Base-by-base conservation (phyloP, 2,329 filamentous ascomycete genomes). In the Fusarium sp. region DNA sequence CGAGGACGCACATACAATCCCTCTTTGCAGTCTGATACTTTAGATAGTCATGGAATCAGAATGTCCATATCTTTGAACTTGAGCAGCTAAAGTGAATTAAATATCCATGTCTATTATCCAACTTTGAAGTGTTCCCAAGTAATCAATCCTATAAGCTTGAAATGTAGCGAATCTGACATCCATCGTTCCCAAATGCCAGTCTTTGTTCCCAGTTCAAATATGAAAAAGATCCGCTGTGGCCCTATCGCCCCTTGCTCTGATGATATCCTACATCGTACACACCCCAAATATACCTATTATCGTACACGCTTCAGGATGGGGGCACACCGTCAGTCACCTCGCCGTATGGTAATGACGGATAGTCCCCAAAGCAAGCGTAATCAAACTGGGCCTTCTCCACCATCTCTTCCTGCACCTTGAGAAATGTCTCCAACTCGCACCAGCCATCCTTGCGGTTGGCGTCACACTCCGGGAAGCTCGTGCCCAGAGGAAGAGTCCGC, bases 361-460 rank as follows among this genome's bases (percentile, higher is more conserved):
- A 84, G 11, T 92, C 85, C 1, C 89, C 92, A 80, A 90, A 91
- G 78, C 93, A 95, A 41, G 91, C 88, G 78, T 89, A 87, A 18
- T 93, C 88, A 77, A 89, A 95, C 76, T 89, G 82, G 5, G 92
- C 91, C 71, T 87, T 83, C 20, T 84, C 85, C 39, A 89, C 81
- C 86, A 91, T 91, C 70, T 83, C 84, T 69, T 90, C 85, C 83
- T 93, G 90, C 6, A 91, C 85, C 70, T 88, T 81, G 50, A 95
- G 78, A 77, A 95, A 95, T 0, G 91, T 91, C 4, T 87, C 86
- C 58, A 95, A 81, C 79, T 95, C 92, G 79, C 93, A 95, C 93
- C 93, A 95, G 1, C 93, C 93, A 80, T 95, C 93, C 50, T 91
- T 88, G 6, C 93, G 84, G 13, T 86, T 79, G 2, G 75, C 82